Base-by-base conservation (phyloP, 371 early-diverging fungal species). In the Actinomucor elegans region DNA sequence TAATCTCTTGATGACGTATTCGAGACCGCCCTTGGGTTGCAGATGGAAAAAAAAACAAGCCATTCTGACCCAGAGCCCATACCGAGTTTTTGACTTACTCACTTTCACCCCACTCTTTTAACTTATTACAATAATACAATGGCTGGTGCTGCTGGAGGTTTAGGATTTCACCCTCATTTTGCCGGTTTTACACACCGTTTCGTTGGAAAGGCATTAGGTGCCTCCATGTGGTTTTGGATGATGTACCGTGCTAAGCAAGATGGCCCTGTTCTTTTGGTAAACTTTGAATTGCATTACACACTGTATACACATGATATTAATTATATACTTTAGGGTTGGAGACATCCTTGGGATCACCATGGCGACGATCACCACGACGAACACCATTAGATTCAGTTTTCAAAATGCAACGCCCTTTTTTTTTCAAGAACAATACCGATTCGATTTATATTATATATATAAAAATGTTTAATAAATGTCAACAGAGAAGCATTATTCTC, bases 151-250 rank as follows among this genome's bases (percentile, higher is more conserved):
- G 66, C 69, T 41, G 64, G 65, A 61, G 69, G 57, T 59, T 66
- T 73, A 50, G 77, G 77, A 46, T 78, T 78, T 56, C 71, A 71
- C 53, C 79, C 79, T 53, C 79, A 78, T 47, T 57, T 71, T 45
- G 69, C 75, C 53, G 63, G 73, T 42, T 70, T 70, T 47, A 66
- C 71, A 65, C 73, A 78, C 52, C 73, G 75, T 35, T 75, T 72
- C 45, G 61, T 67, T 52, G 73, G 75, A 21, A 78, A 78, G 54
- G 66, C 69, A 17, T 73, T 89, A 44, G 89, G 91, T 44, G 89
- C 90, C 26, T 60, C 82, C 66, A 87, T 90, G 89, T 91, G 88
- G 88, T 88, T 90, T 66, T 91, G 87, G 87, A 88, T 90, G 81
- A 88, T 90, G 87, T 91, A 91, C 72, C 84, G 90, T 59, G 83